Percentiles rank a stretch among this genome's conserved stretches.
phyloP scores from a whole-genome alignment of 116 monocot genomes.

The Cymodocea nodosa region DNA sequence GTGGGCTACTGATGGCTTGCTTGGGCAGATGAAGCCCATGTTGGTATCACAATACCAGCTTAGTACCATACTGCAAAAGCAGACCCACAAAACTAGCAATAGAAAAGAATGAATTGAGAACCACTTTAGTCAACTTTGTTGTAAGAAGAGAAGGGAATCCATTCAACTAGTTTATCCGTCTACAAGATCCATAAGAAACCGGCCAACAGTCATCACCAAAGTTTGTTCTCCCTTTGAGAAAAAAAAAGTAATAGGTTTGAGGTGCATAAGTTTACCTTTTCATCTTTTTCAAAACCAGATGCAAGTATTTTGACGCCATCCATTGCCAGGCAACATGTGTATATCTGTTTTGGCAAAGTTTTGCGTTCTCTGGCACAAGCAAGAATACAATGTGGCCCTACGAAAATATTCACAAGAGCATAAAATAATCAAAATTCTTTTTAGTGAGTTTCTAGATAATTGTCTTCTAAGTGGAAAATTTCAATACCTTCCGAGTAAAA shows the following conservation, averaged over 20 bases:
- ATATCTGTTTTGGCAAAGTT: slow-evolving; percentile 70
- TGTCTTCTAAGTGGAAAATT: too few species aligned
- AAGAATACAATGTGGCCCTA: slow-evolving; percentile 88
- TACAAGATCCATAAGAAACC: neutral
- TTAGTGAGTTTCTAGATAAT: too few species aligned
- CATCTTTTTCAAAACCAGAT: slow-evolving; percentile 86
- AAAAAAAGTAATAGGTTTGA: neutral
- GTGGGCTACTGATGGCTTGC: too few species aligned
- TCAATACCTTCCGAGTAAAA: too few species aligned
- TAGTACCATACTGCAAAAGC: too few species aligned
- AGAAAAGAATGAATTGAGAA: too few species aligned
- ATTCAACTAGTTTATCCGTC: too few species aligned
- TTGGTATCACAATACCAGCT: too few species aligned
- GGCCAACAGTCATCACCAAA: neutral
- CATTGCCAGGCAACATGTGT: slow-evolving; percentile 97
- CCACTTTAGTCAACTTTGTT: too few species aligned
- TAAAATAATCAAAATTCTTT: neutral
- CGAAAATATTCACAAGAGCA: slow-evolving; percentile 3
- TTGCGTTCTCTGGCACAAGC: slow-evolving; percentile 89
- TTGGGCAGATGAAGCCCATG: too few species aligned
- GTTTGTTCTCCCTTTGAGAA: neutral
- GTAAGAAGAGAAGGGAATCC: too few species aligned
- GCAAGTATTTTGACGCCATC: slow-evolving; percentile 87
- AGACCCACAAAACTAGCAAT: too few species aligned
- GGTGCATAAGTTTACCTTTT: slow-evolving; percentile 42